phyloP scores from a whole-genome alignment of 164 flowering plant species.

The Vitis amurensis region DNA sequence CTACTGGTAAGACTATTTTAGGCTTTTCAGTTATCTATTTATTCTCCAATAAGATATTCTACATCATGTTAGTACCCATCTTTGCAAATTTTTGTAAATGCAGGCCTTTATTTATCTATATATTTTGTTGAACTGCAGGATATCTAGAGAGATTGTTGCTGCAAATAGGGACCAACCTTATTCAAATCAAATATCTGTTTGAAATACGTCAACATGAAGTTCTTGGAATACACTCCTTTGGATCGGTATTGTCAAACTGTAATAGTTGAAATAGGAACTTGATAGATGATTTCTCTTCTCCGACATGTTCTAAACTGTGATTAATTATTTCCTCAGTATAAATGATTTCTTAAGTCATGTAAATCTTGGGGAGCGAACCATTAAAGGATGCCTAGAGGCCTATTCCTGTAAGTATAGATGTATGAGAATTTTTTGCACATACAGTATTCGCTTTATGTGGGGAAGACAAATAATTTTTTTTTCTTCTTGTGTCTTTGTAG shows the following conservation, averaged over 20 bases:
- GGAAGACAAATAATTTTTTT: neutral
- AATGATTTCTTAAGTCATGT: slow-evolving; percentile 68
- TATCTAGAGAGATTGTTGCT: no score
- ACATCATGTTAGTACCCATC: no score
- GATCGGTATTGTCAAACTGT: slow-evolving; percentile 45
- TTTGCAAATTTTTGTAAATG: no score
- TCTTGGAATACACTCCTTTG: slow-evolving; percentile 76
- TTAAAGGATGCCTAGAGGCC: slow-evolving; percentile 84
- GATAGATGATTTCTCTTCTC: no score
- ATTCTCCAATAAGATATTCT: no score
- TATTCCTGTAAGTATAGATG: slow-evolving; percentile 71
- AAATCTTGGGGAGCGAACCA: slow-evolving; percentile 79
- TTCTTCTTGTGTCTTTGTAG: slow-evolving; percentile 32
- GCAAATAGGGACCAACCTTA: neutral
- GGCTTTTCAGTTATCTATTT: no score
- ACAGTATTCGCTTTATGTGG: neutral
- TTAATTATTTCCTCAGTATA: slow-evolving; percentile 46
- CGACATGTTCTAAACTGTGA: neutral
- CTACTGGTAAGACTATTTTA: no score
- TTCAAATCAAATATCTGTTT: neutral
- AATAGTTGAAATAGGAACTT: neutral
- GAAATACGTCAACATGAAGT: slow-evolving; percentile 57
- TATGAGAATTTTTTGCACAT: no score
- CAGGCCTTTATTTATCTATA: no score
- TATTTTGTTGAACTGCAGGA: no score